Evolutionary conservation across 306 rosid species (phyloP).

Genomic region (Acacia crassicarpa): DNA sequence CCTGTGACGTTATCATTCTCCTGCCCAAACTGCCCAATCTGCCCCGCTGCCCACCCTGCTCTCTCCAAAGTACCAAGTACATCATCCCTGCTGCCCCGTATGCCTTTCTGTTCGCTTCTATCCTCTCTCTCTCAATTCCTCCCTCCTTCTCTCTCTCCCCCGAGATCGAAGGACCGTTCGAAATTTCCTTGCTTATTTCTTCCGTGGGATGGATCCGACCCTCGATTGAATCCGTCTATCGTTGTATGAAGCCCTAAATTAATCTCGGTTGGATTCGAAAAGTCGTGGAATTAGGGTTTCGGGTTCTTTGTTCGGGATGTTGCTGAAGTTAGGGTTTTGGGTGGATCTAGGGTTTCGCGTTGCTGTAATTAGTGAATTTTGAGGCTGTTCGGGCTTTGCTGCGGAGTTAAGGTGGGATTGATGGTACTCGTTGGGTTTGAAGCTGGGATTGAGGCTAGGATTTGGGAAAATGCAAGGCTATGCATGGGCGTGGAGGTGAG

Average conservation of each 20-base stretch:
- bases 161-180: constrained; percentile 44
- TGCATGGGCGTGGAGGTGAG: constrained; percentile 65
- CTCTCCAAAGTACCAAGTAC: constrained; percentile 46
- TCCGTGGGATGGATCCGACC: not conserved
- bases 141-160: constrained; percentile 24
- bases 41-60: constrained; percentile 35
- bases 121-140: constrained; percentile 36
- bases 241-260: not conserved
- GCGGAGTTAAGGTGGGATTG: constrained; percentile 32
- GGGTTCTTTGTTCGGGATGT: not conserved
- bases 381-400: not conserved
- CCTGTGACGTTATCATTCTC: constrained; percentile 40
- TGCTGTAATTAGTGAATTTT: constrained; percentile 11
- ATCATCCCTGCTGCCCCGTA: constrained; percentile 32
- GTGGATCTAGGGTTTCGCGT: constrained; percentile 38
- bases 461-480: constrained; percentile 79
- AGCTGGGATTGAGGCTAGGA: constrained; percentile 48
- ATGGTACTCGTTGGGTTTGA: constrained; percentile 44
- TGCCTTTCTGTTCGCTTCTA: not conserved
- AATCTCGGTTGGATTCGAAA: not conserved
- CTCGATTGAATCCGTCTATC: constrained; percentile 23
- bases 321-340: constrained; percentile 28
- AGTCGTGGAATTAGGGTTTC: constrained; percentile 28
- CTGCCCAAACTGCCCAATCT: constrained; percentile 46
- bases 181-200: constrained; percentile 23